Base-by-base conservation (phyloP, 768 basidiomycete genomes). In the Rhizopogon vinicolor region DNA sequence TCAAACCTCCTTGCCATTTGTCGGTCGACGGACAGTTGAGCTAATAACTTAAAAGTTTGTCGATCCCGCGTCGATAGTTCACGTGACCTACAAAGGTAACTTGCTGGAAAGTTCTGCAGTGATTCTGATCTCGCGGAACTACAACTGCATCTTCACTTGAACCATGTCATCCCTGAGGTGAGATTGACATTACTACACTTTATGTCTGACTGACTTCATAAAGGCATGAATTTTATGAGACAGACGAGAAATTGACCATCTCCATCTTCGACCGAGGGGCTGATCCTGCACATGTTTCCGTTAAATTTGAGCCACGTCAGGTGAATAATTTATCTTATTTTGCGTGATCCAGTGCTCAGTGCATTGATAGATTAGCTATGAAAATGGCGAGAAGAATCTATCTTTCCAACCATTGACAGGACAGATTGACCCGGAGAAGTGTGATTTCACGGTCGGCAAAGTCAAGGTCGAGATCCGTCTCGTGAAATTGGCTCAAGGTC, bases 161-260 rank as follows among this genome's bases (percentile, higher is more conserved):
- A 28, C 43, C 46, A 73, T 72, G 72, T 25, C 62, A 43, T 49
- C 67, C 28, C 57, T 60, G 33, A 69, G 70, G 70, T 69, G 62
- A 19, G 63, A 10, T 25, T 14, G 31, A 16, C 31, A 40, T 5
- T 2, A 18, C 33, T 35, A 19, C 28, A n/a, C n/a, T 19, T 3
- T 1, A 40, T 13, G 8, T 16, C 53, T 52, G 10, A 60, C 46
- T 42, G 8, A 50, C 41, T 25, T 22, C 29, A 39, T 29, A 19
- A 35, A 91, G 90, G 69, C 85, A 93, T 74, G 90, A 91, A 68
- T 93, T 88, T 69, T 93, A 93, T 70, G 91, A 93, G 72, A 88
- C 85, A 12, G 91, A 93, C 61, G 88, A 92, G 57, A 77, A 66
- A 58, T 66, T 92, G 53, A 87, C 75, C 18, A 67, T 93, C 63